Base-by-base conservation (phyloP, 1,284 basidiomycete species). In the Farysia itapuensis region DNA sequence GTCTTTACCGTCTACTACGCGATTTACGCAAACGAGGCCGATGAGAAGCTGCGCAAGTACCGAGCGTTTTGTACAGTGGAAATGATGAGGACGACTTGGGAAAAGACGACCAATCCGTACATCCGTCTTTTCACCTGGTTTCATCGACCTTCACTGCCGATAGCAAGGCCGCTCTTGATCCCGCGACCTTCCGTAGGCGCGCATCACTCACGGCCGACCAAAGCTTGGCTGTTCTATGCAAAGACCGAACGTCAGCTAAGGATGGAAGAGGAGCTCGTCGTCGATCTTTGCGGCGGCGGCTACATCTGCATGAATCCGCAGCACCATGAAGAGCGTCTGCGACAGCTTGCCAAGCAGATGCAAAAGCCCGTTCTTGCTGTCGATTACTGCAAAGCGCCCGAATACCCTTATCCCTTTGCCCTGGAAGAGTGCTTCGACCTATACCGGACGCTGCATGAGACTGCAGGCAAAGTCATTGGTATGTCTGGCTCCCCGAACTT, bases 331-430 rank as follows among this genome's bases (percentile, higher is more conserved):
- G 94, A 97, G 73, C 82, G 94, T n/a, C 81, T 97, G 35, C 81
- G 89, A 38, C 82, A 83, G 60, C 94, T 94, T 89, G 87, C 92
- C 4, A 81, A 85, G 30, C 82, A 82, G 46, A 90, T 88, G 0
- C 83, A 86, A 6, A 85, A 85, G 69, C 89, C 90, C 9, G 84
- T 97, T 2, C 79, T 97, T 30, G 83, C 89, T 6, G 84, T 97
- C 38, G 90, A 97, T 67, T 97, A 97, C 75, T 89, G 91, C 42
- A 98, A 97, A 79, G 90, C 92, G 20, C 93, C 93, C 5, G 91
- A 75, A 78, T 85, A 79, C 14, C 64, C 59, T 20, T 67, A 59
- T 19, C 59, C 61, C 9, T 57, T 67, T 78, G 90, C 92, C 2
- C 87, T 93, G 48, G 91, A 97, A 75, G 93, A 97, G 72, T 87